These are phyloP conservation scores for Hordeum marinum DNA, from an alignment of 176 grass and related monocot genomes.

Conservation along the genomic window DNA sequence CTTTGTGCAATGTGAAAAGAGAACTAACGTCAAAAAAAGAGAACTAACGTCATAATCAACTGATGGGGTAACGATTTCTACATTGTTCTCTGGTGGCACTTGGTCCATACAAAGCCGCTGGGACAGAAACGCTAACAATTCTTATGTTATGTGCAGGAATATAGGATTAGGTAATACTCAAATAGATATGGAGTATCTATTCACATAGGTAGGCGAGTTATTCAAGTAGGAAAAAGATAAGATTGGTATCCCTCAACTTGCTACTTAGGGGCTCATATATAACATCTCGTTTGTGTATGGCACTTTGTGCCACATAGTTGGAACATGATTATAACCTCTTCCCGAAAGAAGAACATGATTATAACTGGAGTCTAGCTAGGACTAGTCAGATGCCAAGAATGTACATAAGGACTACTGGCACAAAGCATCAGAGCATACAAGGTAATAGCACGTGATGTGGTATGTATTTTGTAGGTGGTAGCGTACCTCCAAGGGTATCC, in stretches of 20 bases:
- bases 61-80: neutral
- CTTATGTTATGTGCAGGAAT: neutral
- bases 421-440: neutral
- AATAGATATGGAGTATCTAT: too few relatives aligned
- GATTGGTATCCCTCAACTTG: neutral
- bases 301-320: neutral
- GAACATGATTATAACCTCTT: neutral
- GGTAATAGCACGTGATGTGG: neutral
- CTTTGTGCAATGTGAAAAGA: neutral
- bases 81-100: neutral
- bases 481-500: slow-evolving; percentile 91
- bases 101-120: neutral
- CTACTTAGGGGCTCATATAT: neutral
- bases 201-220: neutral
- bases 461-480: slow-evolving; percentile 11
- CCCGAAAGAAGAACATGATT: neutral
- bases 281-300: neutral
- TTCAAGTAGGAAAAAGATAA: neutral
- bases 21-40: neutral
- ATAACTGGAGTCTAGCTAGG: neutral
- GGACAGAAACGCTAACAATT: neutral
- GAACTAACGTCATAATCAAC: neutral
- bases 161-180: too few relatives aligned
- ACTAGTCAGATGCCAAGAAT: neutral
- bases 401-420: neutral